Evolutionary conservation across 441 rosid genomes (phyloP).

Genomic region (Biscutella laevigata): DNA sequence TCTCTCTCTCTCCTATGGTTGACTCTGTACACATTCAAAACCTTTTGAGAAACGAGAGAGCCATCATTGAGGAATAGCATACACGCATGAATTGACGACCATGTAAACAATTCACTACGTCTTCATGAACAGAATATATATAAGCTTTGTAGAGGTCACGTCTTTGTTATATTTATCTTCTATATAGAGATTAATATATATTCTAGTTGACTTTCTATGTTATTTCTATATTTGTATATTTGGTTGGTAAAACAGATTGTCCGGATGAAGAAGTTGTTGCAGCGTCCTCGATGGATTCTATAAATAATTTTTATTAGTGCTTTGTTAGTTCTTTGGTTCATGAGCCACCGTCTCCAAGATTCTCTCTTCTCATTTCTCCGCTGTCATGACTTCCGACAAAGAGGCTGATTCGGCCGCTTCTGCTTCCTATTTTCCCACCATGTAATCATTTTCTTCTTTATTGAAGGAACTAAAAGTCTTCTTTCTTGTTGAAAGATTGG

Average conservation of each 20-base stretch:
- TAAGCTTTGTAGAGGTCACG: too few relatives aligned
- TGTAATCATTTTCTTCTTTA: slow-evolving; percentile 24
- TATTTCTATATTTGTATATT: too few relatives aligned
- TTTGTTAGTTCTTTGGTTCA: neutral
- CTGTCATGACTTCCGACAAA: slow-evolving; percentile 79
- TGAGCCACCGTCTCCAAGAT: slow-evolving; percentile 34
- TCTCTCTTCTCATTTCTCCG: slow-evolving; percentile 38
- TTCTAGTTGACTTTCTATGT: too few relatives aligned
- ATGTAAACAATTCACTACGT: too few relatives aligned
- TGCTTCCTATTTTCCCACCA: slow-evolving; percentile 73
- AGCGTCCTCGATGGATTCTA: neutral
- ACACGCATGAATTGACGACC: too few relatives aligned
- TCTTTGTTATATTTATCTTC: too few relatives aligned
- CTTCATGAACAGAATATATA: too few relatives aligned
- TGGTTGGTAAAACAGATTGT: neutral
- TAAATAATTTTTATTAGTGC: slow-evolving; percentile 12
- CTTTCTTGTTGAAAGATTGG: neutral
- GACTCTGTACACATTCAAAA: too few relatives aligned
- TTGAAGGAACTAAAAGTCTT: neutral
- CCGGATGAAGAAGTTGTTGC: slow-evolving; percentile 3
- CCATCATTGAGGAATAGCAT: too few relatives aligned
- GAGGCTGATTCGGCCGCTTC: slow-evolving; percentile 66
- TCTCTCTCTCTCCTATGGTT: too few relatives aligned
- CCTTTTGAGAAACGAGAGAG: too few relatives aligned
- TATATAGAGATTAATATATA: too few relatives aligned